These are phyloP conservation scores for Pulveroboletus frians DNA, from an alignment of 768 basidiomycete genomes.

Conservation along the genomic window DNA sequence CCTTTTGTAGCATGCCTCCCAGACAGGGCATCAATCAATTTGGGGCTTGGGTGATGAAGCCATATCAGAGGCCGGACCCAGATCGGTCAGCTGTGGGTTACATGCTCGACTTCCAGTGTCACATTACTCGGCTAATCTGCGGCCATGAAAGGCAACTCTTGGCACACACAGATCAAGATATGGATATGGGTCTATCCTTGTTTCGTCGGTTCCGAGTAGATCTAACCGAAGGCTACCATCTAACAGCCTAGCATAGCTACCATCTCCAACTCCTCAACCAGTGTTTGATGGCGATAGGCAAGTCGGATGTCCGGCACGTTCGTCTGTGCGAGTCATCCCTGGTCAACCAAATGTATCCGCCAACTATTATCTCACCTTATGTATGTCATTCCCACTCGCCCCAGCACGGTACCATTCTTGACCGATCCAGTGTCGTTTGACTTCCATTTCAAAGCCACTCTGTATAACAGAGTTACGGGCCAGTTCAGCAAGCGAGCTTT, in stretches of 20 bases:
- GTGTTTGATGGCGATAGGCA: constrained; percentile 85
- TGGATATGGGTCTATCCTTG: neutral
- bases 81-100: neutral
- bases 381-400: constrained; percentile 89
- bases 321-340: constrained; percentile 49
- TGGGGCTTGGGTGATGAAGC: neutral
- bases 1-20: constrained; percentile 6
- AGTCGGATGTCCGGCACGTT: constrained; percentile 92
- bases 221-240: neutral
- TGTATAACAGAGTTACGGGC: constrained; percentile 98
- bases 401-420: constrained; percentile 92
- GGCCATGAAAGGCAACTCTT: neutral
- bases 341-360: constrained; percentile 1
- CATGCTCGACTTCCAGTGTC: neutral
- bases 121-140: too few species aligned
- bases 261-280: constrained; percentile 79
- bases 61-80: neutral
- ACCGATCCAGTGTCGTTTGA: constrained; percentile 95
- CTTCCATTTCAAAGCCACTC: constrained; percentile 97
- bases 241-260: constrained; percentile 34
- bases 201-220: neutral
- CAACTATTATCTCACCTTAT: constrained; percentile 59
- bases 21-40: neutral
- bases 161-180: neutral
- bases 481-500: constrained; percentile 89